phyloP scores from a whole-genome alignment of 306 rosid species.

The Gleditsia sinensis region DNA sequence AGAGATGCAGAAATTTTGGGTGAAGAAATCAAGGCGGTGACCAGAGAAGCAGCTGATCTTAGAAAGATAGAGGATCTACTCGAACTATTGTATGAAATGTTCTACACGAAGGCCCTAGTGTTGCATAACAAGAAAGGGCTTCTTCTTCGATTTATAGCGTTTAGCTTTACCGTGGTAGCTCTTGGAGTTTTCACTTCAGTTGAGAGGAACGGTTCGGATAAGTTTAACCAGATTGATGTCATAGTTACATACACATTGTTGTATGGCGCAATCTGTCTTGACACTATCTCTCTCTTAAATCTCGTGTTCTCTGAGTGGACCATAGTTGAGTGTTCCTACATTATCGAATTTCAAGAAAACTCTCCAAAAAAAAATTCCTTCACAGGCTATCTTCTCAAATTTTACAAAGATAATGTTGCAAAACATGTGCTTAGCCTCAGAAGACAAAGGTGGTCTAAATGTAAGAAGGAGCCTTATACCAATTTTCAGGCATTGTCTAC shows the following conservation, averaged over 20 bases:
- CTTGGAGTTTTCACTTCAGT: neutral
- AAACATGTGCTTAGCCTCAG: neutral
- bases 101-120: constrained; percentile 37
- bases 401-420: neutral
- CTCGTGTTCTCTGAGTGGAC: constrained; percentile 27
- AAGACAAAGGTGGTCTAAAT: neutral
- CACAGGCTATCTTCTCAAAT: too few species aligned
- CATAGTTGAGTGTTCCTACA: too few species aligned
- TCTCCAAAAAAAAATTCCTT: too few species aligned
- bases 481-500: neutral
- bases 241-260: constrained; percentile 40
- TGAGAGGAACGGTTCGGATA: neutral
- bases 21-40: too few species aligned
- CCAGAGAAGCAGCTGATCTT: too few species aligned
- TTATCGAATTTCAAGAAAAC: too few species aligned
- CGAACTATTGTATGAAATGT: constrained; percentile 38
- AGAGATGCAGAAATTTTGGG: too few species aligned
- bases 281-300: constrained; percentile 25
- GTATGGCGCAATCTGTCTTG: constrained; percentile 38
- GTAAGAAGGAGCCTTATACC: neutral
- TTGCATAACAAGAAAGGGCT: neutral
- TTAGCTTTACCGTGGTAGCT: neutral
- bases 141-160: constrained; percentile 3
- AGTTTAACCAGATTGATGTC: constrained; percentile 20
- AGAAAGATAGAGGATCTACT: constrained; percentile 27